Conservation (phyloP, 257 asterid species). For the Scutellaria minor region DNA sequence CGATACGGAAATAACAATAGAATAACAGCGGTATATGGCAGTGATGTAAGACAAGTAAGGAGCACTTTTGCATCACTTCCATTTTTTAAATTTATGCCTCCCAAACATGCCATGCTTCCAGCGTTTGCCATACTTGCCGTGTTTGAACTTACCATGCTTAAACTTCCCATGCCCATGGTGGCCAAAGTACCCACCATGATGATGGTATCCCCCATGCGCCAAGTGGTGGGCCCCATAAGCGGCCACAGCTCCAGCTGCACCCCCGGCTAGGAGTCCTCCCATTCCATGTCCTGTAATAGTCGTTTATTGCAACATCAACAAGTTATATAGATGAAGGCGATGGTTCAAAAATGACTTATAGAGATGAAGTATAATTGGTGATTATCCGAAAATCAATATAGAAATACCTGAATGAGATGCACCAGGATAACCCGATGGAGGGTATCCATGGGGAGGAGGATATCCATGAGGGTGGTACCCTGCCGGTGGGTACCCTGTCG, state of each 20-base stretch:
- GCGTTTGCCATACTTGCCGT: slow-evolving; percentile 73
- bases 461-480: slow-evolving; percentile 51
- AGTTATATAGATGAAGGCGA: neutral
- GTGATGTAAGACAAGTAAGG: slow-evolving; percentile 5
- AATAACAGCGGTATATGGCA: slow-evolving; percentile 4
- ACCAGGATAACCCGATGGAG: slow-evolving; percentile 55
- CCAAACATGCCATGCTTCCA: slow-evolving; percentile 79
- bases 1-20: neutral
- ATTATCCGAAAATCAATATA: neutral
- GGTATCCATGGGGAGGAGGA: slow-evolving; percentile 54
- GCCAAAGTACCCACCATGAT: slow-evolving; percentile 62
- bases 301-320: slow-evolving; percentile 2
- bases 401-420: slow-evolving; percentile 62
- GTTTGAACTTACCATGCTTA: slow-evolving; percentile 81
- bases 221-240: slow-evolving; percentile 87
- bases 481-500: slow-evolving; percentile 56
- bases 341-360: neutral
- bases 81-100: slow-evolving; percentile 64
- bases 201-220: slow-evolving; percentile 59
- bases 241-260: slow-evolving; percentile 88
- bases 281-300: slow-evolving; percentile 61
- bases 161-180: slow-evolving; percentile 83
- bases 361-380: neutral
- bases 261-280: slow-evolving; percentile 79
- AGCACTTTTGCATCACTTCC: slow-evolving; percentile 46